Evolutionary conservation across 352 stramenopile species (phyloP).

Genomic region (Globisporangium nunn): DNA sequence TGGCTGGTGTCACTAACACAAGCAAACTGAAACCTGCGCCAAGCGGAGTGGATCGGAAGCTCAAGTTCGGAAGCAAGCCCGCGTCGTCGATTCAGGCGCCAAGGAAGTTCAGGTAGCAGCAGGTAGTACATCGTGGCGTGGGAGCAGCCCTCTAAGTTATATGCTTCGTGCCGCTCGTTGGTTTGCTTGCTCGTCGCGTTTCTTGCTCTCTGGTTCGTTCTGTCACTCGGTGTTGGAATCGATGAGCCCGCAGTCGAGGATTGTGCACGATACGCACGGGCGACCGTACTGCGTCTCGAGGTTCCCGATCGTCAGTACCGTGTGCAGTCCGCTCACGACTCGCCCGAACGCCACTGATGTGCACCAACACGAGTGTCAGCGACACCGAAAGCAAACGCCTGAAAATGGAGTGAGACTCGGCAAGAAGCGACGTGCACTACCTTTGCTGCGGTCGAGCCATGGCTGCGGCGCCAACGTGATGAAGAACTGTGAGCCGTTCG

Average conservation of each 20-base stretch:
- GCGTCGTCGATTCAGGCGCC: constrained; percentile 11
- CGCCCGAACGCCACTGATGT: constrained; percentile 61
- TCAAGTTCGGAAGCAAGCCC: constrained; percentile 9
- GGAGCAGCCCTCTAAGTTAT: not conserved
- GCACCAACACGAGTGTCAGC: not conserved
- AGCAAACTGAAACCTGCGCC: constrained; percentile 5
- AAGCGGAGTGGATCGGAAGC: constrained; percentile 8
- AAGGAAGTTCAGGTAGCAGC: constrained; percentile 12
- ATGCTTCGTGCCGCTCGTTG: not conserved
- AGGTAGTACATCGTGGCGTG: no score
- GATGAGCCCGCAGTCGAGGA: constrained; percentile 59
- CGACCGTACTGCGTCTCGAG: constrained; percentile 48
- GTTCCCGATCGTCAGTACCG: constrained; percentile 38
- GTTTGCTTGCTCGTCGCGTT: not conserved
- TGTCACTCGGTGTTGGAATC: constrained; percentile 13
- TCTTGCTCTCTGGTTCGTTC: no score
- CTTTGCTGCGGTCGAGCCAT: constrained; percentile 66
- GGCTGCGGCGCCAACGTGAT: constrained; percentile 88
- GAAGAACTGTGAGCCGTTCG: constrained; percentile 99
- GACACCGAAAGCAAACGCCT: no score
- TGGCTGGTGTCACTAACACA: constrained; percentile 2
- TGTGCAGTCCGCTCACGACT: constrained; percentile 56
- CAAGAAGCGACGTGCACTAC: constrained; percentile 10
- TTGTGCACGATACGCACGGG: constrained; percentile 54
- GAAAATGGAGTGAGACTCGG: no score